These are phyloP conservation scores for Cruciata laevipes DNA, from an alignment of 257 asterid genomes.

Conservation along the genomic window DNA sequence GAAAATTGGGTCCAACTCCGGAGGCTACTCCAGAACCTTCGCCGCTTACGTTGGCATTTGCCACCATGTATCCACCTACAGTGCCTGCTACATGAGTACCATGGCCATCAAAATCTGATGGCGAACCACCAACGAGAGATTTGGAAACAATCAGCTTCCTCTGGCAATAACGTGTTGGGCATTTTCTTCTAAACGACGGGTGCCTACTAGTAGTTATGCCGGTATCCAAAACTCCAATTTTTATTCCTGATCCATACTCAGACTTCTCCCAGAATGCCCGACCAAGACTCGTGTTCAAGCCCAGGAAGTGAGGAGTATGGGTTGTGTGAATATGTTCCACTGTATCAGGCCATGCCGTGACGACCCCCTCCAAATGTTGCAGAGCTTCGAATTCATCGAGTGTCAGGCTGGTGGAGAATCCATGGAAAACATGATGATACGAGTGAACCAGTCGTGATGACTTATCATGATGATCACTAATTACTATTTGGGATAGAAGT, in stretches of 20 bases:
- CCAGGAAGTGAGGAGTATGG: not conserved
- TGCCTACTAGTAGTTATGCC: not conserved
- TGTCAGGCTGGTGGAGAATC: not conserved
- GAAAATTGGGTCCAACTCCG: not conserved
- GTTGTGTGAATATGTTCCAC: not conserved
- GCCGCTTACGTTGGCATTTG: no score
- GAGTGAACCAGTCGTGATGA: not conserved
- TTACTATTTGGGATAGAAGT: not conserved
- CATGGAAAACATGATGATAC: not conserved
- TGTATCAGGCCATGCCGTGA: not conserved
- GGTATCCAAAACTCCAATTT: not conserved
- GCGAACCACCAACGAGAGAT: not conserved
- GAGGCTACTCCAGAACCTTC: no score
- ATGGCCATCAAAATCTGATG: not conserved
- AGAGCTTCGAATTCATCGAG: not conserved
- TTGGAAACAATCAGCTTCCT: not conserved
- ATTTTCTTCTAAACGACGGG: not conserved
- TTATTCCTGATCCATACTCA: not conserved
- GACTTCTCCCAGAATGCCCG: not conserved
- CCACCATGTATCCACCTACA: not conserved
- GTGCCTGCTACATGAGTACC: not conserved
- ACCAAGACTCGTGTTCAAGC: not conserved
- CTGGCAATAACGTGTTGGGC: no score
- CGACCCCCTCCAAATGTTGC: not conserved
- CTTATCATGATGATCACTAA: not conserved